Evolutionary conservation across 2,329 filamentous ascomycete genomes (phyloP), one percentile per base, ranked within the genome.

Genomic region (Chaetomiaceae sp.): DNA sequence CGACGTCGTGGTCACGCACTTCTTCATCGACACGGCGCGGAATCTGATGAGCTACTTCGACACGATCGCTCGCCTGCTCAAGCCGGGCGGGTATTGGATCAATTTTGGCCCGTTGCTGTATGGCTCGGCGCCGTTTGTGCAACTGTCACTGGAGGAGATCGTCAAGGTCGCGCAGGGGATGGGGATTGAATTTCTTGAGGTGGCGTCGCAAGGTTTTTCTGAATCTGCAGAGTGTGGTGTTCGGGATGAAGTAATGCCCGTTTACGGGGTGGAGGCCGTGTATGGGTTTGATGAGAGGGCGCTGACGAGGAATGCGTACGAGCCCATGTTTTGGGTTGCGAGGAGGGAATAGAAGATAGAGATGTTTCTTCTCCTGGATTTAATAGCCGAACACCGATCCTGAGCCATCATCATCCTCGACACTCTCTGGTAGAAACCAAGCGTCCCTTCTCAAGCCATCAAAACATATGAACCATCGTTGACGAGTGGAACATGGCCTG

Each of bases 1-100:
- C 60, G 77, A 82, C 47, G 66, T 72, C 1, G 63, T 82, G 0
- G 62, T 80, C 0, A 81, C 79, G 0, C 72, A 80, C 38, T 82
- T 81, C 64, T 82, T 82, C 63, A 81, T 82, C 55, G 79, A 82
- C 58, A 82, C 78, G 0, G 78, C 79, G 0, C 70, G 77, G 0
- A 82, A 82, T 48, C 61, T 81, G 1, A 68, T 80, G 60, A 65
- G 59, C 0, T 82, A 82, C 53, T 66, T 82, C 5, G 76, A 81
- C 31, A 78, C 72, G 0, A 81, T 81, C 38, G 67, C 74, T 44
- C 62, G 61, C 0, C 57, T 78, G 0, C 66, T 82, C 3, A 70
- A 66, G 38, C 59, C 63, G 0, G 77, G 76, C 0, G 78, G 78
- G 0, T 61, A 68, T 31, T 81, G 78, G 78, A 63, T 82, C 20